phyloP scores from a whole-genome alignment of 805 yeast species.

The Blastobotrys chiropterorum region DNA sequence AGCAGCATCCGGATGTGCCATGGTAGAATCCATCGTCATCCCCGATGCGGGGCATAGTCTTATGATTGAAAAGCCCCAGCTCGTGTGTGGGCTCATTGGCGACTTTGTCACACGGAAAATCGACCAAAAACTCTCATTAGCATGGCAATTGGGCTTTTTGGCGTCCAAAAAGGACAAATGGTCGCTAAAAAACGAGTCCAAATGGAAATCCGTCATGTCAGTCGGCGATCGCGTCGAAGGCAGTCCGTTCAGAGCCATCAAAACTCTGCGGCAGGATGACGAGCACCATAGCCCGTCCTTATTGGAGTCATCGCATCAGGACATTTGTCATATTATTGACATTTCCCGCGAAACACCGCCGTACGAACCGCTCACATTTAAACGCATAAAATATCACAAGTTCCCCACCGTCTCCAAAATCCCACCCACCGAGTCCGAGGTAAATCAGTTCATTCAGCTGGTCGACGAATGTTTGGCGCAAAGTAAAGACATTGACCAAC shows the following conservation, averaged over 20 bases:
- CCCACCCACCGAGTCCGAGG: conserved; percentile 59
- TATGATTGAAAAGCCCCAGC: conserved; percentile 57
- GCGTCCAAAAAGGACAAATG: conserved; percentile 58
- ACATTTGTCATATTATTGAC: conserved; percentile 56
- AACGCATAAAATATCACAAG: conserved; percentile 53
- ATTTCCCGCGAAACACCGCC: conserved; percentile 63
- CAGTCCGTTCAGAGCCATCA: conserved; percentile 62
- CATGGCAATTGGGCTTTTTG: conserved; percentile 59
- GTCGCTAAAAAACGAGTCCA: conserved; percentile 70
- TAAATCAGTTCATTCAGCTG: conserved; percentile 48
- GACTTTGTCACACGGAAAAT: conserved; percentile 46
- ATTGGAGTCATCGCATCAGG: conserved; percentile 46
- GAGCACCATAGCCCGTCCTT: conserved; percentile 49
- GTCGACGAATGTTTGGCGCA: conserved; percentile 41
- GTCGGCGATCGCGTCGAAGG: conserved; percentile 34
- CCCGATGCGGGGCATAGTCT: conserved; percentile 58
- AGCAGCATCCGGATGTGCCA: conserved; percentile 23
- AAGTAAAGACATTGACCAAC: conserved; percentile 22
- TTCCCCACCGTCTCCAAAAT: conserved; percentile 74
- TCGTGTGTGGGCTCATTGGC: conserved; percentile 53
- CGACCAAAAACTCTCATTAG: conserved; percentile 53
- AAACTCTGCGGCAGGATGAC: conserved; percentile 65
- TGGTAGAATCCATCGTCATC: conserved; percentile 33
- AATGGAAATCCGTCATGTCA: conserved; percentile 56
- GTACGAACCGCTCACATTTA: conserved; percentile 54